A percentile compares a stretch with the other conserved stretches of the same genome.
Conservation (phyloP, 2,329 filamentous ascomycete species). For the Trichoderma endophyticum region DNA sequence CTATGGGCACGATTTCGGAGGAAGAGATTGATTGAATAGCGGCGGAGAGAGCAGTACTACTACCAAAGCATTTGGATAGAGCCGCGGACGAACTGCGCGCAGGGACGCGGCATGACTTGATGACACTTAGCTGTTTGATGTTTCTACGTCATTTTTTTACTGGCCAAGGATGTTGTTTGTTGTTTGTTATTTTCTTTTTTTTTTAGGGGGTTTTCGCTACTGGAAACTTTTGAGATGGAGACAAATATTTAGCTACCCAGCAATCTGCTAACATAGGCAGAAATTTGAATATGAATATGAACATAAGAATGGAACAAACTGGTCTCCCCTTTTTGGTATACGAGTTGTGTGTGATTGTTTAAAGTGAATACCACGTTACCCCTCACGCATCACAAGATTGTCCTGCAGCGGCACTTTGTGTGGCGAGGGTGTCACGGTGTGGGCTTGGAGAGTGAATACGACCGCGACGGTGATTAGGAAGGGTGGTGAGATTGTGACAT, state of each 20-base stretch:
- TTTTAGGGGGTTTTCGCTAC: neutral
- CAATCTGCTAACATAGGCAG: constrained; percentile 9
- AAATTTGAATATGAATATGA: constrained; percentile 14
- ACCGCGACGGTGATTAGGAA: neutral
- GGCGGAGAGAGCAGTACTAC: neutral
- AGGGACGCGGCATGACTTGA: constrained; percentile 11
- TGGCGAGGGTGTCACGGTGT: neutral
- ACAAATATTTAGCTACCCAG: constrained; percentile 4
- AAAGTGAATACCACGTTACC: neutral
- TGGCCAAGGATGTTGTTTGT: neutral
- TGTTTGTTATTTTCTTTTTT: neutral
- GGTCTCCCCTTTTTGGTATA: neutral
- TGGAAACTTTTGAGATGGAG: constrained; percentile 7
- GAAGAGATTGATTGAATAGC: constrained; percentile 2
- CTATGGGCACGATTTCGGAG: constrained; percentile 3
- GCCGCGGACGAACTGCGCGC: constrained; percentile 5
- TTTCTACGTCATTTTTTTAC: neutral
- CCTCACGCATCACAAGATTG: neutral
- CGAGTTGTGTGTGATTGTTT: neutral
- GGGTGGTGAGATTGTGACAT: neutral
- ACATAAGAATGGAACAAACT: constrained; percentile 11
- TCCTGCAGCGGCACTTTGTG: neutral
- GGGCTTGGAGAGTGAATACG: neutral
- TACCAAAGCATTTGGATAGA: constrained; percentile 10
- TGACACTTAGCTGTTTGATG: neutral